A percentile compares a stretch with the other conserved stretches of the same genome.
Conservation (phyloP, 1,284 basidiomycete species). For the Macrocystidia cucumis region DNA sequence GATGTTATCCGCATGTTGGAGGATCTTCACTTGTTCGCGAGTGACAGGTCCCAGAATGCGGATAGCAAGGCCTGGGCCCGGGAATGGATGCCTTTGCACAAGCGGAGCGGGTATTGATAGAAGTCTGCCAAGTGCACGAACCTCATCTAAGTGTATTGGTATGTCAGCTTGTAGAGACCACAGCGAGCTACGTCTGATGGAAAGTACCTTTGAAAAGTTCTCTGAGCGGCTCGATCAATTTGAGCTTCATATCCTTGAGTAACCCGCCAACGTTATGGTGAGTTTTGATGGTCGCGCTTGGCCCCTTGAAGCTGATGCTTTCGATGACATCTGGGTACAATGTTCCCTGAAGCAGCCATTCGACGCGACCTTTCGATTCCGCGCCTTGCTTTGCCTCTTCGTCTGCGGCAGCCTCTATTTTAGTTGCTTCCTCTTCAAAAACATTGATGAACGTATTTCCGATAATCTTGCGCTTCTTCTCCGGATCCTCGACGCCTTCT, state of each 20-base stretch:
- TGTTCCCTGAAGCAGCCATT: constrained; percentile 98
- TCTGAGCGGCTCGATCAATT: constrained; percentile 95
- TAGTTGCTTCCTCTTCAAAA: constrained; percentile 90
- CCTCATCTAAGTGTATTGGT: constrained; percentile 67
- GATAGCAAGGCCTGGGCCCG: constrained; percentile 97
- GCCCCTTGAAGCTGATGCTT: constrained; percentile 99
- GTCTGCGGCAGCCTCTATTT: constrained; percentile 83
- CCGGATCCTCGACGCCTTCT: constrained; percentile 90
- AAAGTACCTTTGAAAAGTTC: constrained; percentile 94
- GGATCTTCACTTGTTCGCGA: constrained; percentile 85
- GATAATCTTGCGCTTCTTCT: constrained; percentile 97
- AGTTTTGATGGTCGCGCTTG: constrained; percentile 98
- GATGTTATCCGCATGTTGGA: constrained; percentile 95
- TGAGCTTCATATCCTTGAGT: constrained; percentile 97
- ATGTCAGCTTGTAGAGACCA: constrained; percentile 4
- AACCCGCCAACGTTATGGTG: constrained; percentile 99
- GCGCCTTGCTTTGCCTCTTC: constrained; percentile 62
- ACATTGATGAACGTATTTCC: constrained; percentile 99
- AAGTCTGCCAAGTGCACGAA: constrained; percentile 87
- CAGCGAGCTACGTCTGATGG: constrained; percentile 2
- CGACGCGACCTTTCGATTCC: constrained; percentile 83
- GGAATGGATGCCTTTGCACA: constrained; percentile 98
- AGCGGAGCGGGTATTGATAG: constrained; percentile 90
- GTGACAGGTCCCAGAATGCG: constrained; percentile 96
- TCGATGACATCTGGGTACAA: constrained; percentile 99